Base-by-base conservation (phyloP, 305 asterid species). In the Petunia hybrid region DNA sequence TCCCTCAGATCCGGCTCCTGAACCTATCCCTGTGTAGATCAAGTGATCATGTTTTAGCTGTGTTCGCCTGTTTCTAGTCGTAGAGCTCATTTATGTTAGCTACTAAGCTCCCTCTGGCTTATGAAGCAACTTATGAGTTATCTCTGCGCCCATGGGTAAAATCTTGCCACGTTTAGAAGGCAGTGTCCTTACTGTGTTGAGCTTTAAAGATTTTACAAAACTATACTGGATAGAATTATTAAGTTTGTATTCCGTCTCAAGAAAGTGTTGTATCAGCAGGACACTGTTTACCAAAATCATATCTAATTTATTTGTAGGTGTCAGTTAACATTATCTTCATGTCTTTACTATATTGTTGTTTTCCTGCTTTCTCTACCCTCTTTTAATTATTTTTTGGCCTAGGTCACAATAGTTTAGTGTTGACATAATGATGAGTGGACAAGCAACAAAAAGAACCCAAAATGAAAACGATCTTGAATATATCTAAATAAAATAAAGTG, bases 21-120 rank as follows among this genome's bases (percentile, higher is more conserved):
- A 92, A 80, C 94, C 93, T n/a, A 80, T 92, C 67, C 85, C 86
- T 1, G 94, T 91, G 77, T 92, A 94, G 90, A 73, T 16, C 80
- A 63, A 13, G 48, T 40, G 57, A 16, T 42, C 68, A 51, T 61
- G 13, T 36, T 75, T 38, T 74, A 53, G 76, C 76, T 69, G 57
- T 43, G 31, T 43, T 16, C 43, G 76, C 22, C 53, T 8, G 16
- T 69, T 9, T 69, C 8, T 68, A 1, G 16, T 9, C 59, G 4
- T 8, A 16, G 64, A 74, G 65, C 38, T 74, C 48, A 38, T 74
- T 74, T 74, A 38, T 36, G 48, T 74, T 74, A 48, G 48, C 79
- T n/a, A 53, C 79, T 53, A 36, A 48, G 46, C 45, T 35, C 3
- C 55, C 22, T 51, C 4, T 43, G 63, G 64, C 14, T 12, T 53